phyloP scores from a whole-genome alignment of 2,329 filamentous ascomycete species.

The Amylocarpus encephaloides region DNA sequence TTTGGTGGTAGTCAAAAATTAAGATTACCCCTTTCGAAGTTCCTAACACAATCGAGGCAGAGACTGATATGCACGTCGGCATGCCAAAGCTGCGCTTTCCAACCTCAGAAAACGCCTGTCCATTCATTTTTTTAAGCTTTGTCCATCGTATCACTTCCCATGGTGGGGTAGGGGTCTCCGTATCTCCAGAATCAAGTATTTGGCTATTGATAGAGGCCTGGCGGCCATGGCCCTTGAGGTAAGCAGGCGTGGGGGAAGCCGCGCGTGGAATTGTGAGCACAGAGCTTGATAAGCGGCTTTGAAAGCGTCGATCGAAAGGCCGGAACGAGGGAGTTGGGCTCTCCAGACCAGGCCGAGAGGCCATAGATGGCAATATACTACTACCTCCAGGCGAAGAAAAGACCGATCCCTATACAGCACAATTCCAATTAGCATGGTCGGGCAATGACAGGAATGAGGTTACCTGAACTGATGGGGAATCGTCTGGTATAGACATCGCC shows the following conservation, averaged over 20 bases:
- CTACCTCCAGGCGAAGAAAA: constrained; percentile 66
- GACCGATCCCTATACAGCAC: constrained; percentile 46
- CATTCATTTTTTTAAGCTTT: constrained; percentile 80
- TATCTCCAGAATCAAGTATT: constrained; percentile 55
- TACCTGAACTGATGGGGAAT: constrained; percentile 79
- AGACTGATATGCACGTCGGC: constrained; percentile 83
- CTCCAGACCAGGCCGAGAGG: constrained; percentile 56
- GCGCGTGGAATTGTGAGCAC: constrained; percentile 58
- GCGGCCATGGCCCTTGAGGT: constrained; percentile 70
- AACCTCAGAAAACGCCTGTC: constrained; percentile 84
- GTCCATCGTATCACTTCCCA: constrained; percentile 99
- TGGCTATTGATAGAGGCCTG: constrained; percentile 74
- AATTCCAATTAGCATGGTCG: constrained; percentile 9
- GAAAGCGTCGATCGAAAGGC: constrained; percentile 92
- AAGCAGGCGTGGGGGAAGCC: constrained; percentile 57
- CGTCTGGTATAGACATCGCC: constrained; percentile 67
- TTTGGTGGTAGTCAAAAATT: constrained; percentile 97
- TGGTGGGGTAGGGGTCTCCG: constrained; percentile 68
- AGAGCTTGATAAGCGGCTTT: constrained; percentile 66
- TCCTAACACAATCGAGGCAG: constrained; percentile 80
- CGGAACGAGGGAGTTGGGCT: constrained; percentile 79
- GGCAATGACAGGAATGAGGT: neutral
- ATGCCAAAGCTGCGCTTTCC: constrained; percentile 89
- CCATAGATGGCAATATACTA: constrained; percentile 63
- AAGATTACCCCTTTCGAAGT: constrained; percentile 92